Percentiles rank a stretch among this genome's conserved stretches.
These are phyloP conservation scores for Aegilops umbellulata DNA, from an alignment of 176 grass and related monocot genomes.

Conservation along the genomic window DNA sequence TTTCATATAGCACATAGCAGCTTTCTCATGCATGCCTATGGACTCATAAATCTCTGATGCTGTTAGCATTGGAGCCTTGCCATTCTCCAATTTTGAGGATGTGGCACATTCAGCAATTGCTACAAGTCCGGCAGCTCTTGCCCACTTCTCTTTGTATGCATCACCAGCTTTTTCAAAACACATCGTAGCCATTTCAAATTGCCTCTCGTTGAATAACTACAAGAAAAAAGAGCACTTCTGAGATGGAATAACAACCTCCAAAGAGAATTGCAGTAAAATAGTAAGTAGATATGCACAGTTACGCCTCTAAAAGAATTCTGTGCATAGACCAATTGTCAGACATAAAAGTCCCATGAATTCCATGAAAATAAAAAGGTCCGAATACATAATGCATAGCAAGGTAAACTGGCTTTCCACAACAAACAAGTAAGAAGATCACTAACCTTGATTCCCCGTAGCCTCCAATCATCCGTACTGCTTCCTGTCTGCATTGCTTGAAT, in stretches of 20 bases:
- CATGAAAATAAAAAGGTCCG: background rate
- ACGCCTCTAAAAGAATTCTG: background rate
- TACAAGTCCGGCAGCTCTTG: slow-evolving; percentile 73
- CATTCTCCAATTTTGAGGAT: slow-evolving; percentile 47
- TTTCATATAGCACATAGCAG: slow-evolving; percentile 70
- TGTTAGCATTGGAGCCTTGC: slow-evolving; percentile 40
- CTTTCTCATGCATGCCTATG: slow-evolving; percentile 68
- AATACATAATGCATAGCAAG: background rate
- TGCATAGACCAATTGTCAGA: background rate
- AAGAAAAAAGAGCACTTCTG: slow-evolving; percentile 21
- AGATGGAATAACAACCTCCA: background rate
- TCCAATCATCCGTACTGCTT: slow-evolving; percentile 78
- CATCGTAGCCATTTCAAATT: slow-evolving; percentile 84
- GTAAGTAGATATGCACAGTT: background rate
- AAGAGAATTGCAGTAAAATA: background rate
- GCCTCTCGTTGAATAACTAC: slow-evolving; percentile 73
- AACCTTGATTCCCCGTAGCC: slow-evolving; percentile 67
- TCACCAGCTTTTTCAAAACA: slow-evolving; percentile 92
- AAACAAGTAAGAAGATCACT: slow-evolving; percentile 12
- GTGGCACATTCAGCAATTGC: slow-evolving; percentile 52
- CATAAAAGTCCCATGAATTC: background rate
- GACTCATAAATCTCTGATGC: slow-evolving; percentile 75
- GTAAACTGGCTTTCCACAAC: background rate
- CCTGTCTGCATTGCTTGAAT: slow-evolving; percentile 58
- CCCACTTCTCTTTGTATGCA: slow-evolving; percentile 59